These are phyloP conservation scores for Rostrohypoxylon terebratum DNA, from an alignment of 495 filamentous ascomycete genomes.

Conservation along the genomic window DNA sequence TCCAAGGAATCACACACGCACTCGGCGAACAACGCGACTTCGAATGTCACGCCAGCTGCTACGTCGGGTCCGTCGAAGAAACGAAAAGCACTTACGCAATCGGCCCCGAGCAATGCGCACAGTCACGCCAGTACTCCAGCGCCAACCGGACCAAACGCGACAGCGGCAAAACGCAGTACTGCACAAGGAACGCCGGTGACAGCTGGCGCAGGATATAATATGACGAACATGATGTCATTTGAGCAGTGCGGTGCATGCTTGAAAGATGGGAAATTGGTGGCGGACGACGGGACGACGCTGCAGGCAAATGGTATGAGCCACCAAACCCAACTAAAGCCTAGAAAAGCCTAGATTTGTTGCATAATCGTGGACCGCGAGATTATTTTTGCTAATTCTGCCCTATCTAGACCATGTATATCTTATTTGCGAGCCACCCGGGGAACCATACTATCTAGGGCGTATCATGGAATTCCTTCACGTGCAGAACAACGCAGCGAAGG, in stretches of 20 bases:
- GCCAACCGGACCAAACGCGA: slow-evolving; percentile 56
- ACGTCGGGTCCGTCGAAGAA: slow-evolving; percentile 69
- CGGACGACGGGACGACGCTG: slow-evolving; percentile 90
- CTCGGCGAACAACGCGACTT: slow-evolving; percentile 46
- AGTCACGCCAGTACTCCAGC: slow-evolving; percentile 60
- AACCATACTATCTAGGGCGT: slow-evolving; percentile 96
- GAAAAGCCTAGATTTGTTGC: slow-evolving; percentile 1
- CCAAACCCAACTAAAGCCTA: slow-evolving; percentile 3
- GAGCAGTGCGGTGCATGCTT: slow-evolving; percentile 74
- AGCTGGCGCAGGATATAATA: slow-evolving; percentile 52
- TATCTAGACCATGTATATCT: slow-evolving; percentile 92
- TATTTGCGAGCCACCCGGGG: slow-evolving; percentile 95
- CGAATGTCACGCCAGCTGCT: slow-evolving; percentile 69
- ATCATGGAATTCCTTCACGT: slow-evolving; percentile 97
- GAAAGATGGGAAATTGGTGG: slow-evolving; percentile 81
- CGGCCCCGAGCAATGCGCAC: slow-evolving; percentile 48
- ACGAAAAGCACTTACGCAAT: slow-evolving; percentile 72
- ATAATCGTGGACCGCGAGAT: neutral
- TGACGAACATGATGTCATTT: slow-evolving; percentile 90
- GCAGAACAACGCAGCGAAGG: slow-evolving; percentile 74
- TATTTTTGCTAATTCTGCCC: slow-evolving; percentile 12
- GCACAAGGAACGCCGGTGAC: slow-evolving; percentile 31
- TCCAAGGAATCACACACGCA: slow-evolving; percentile 46
- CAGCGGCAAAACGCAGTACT: slow-evolving; percentile 54
- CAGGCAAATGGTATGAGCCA: slow-evolving; percentile 82